phyloP scores from a whole-genome alignment of 495 filamentous ascomycete species.

The Hypomontagnella monticulosa region DNA sequence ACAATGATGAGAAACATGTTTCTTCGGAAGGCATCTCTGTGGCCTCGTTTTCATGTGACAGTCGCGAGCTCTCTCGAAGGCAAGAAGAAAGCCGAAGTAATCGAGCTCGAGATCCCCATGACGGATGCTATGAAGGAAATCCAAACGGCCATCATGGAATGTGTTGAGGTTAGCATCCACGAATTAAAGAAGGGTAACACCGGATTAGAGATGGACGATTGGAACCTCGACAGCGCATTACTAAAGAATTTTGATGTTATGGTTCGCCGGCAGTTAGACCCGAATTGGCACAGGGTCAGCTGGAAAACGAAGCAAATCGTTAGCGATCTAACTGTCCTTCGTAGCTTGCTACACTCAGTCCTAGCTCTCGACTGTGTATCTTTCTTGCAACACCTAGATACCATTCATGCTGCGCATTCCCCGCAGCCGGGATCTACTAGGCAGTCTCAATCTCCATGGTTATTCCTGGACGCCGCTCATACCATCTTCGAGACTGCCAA shows the following conservation, averaged over 20 bases:
- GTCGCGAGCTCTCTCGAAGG: conserved; percentile 90
- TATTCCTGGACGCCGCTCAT: conserved; percentile 95
- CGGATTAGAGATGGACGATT: conserved; percentile 94
- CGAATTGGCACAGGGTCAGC: conserved; percentile 96
- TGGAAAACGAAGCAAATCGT: conserved; percentile 96
- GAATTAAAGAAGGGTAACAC: conserved; percentile 91
- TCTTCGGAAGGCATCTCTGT: conserved; percentile 85
- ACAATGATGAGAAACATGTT: conserved; percentile 95
- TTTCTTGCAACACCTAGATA: conserved; percentile 93
- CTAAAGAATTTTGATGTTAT: conserved; percentile 92
- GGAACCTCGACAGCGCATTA: conserved; percentile 94
- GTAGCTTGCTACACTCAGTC: conserved; percentile 85
- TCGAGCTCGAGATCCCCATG: conserved; percentile 97
- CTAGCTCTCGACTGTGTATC: conserved; percentile 90
- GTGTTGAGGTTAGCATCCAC: conserved; percentile 91
- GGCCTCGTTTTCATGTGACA: conserved; percentile 93
- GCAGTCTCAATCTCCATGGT: conserved; percentile 92
- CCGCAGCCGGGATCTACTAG: conserved; percentile 87
- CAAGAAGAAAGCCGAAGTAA: conserved; percentile 94
- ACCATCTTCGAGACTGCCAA: conserved; percentile 93
- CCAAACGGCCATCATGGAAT: conserved; percentile 93
- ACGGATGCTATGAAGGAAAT: conserved; percentile 92
- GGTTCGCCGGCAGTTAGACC: conserved; percentile 88
- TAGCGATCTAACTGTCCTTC: conserved; percentile 83
- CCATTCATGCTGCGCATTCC: conserved; percentile 87